Evolutionary conservation across 768 basidiomycete species (phyloP), one percentile per base, ranked within the genome.

Genomic region (Tephrocybe sp.): DNA sequence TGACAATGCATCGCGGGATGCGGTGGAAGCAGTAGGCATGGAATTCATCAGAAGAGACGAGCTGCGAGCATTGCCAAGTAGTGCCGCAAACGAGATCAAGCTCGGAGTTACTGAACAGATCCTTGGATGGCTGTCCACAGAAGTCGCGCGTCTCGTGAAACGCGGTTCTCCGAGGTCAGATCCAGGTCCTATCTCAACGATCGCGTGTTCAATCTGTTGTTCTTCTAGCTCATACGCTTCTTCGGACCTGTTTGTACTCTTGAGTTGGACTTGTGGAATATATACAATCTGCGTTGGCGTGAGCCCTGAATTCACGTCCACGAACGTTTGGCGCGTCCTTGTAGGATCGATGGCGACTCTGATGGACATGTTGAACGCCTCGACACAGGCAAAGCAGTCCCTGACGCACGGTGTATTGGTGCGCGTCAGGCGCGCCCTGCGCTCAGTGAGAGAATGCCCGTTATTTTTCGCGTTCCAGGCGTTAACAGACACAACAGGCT

Each of bases 61-160:
- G 52, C 52, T 72, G n/a, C 70, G 75, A 9, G 79, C 73, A 9
- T 67, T 68, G 7, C 61, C 68, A 12, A 64, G 72, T 20, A 78
- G 69, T 12, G 60, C 71, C 20, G 59, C 59, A 8, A 72, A 71
- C 24, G 76, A 77, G 52, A 68, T 65, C 17, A 81, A 76, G 56
- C 62, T 84, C 14, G 86, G 86, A 28, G 77, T 89, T 3, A 66
- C 80, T 17, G 86, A 90, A 59, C 80, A 86, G 59, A 78, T 93
- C 14, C 66, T 92, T 30, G 88, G 80, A 37, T 95, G 91, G 90
- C 70, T 91, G 7, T 74, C 80, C 5, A 74, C 75, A 39, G 90
- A 96, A 63, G 81, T 83, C 1, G 74, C 75, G 3, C 78, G 74
- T 40, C 72, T 86, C 17, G 69, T 79, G 2, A 85, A 80, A 59